Base-by-base conservation (phyloP, 2,329 filamentous ascomycete genomes). In the Onygenales sp. region DNA sequence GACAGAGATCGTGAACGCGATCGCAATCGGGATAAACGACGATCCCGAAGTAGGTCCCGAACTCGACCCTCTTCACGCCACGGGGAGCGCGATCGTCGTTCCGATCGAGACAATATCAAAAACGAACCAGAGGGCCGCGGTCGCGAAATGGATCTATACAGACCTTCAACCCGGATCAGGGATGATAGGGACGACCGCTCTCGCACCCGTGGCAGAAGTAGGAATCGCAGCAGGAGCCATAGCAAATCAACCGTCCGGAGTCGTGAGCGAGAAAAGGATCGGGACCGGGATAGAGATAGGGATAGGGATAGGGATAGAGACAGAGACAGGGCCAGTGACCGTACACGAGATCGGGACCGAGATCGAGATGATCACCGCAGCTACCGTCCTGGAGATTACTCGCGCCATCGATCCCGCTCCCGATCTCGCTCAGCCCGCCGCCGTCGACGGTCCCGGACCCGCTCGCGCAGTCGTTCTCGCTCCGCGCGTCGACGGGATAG, bases 211-310 rank as follows among this genome's bases (percentile, higher is more conserved):
- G 58, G 61, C 55, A 64, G 69, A 36, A 67, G 65, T 41, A 55
- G 50, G 44, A 64, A 63, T 53, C 66, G 66, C 38, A 71, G 67
- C 54, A 64, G 55, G 10, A 53, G 43, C 39, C 48, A 65, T 36
- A 72, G 69, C 52, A 60, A 66, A 54, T 70, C 67, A 31, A 55
- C 54, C 13, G 58, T 55, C 42, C 61, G 65, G 21, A 60, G 59
- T 2, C 55, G 52, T 7, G 55, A 58, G 17, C 14, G 44, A 14
- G 50, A 55, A n/a, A 27, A 42, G 1, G 56, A 56, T 35, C 38
- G 54, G 10, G 56, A 49, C 6, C 14, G 62, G 51, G 63, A 64
- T 35, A 56, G 58, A 17, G 61, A 61, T 9, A 62, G 63, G 7
- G 62, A 63, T 39, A 48, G 58, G 8, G 63, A 65, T 17, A 52